Evolutionary conservation across 1,284 basidiomycete genomes (phyloP), one percentile per base, ranked within the genome.

Genomic region (Cerrena zonata): DNA sequence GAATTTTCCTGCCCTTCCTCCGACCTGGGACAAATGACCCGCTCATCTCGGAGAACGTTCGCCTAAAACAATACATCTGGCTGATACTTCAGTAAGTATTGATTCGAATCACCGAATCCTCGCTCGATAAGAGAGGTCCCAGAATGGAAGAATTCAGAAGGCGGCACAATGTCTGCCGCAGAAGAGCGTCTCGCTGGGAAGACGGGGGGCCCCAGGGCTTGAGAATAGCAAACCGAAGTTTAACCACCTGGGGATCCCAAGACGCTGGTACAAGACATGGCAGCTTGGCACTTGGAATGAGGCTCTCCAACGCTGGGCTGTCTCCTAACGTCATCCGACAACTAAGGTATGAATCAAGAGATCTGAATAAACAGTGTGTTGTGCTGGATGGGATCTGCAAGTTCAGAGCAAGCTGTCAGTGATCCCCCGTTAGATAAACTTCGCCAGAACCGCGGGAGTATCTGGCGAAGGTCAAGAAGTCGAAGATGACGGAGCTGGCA

Each of bases 361-460:
- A n/a, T n/a, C n/a, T n/a, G n/a, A n/a, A n/a, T n/a, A n/a, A n/a
- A n/a, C n/a, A n/a, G n/a, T n/a, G n/a, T n/a, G n/a, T n/a, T n/a
- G n/a, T n/a, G n/a, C n/a, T n/a, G n/a, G n/a, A n/a, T n/a, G n/a
- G n/a, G n/a, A n/a, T n/a, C n/a, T n/a, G n/a, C n/a, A n/a, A n/a
- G n/a, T n/a, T n/a, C n/a, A n/a, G n/a, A n/a, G n/a, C n/a, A n/a
- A n/a, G n/a, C n/a, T n/a, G n/a, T n/a, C n/a, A 34, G 24, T 42
- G 22, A 5, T 10, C 41, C 19, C 5, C 24, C 21, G 13, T 24
- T 19, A 42, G 41, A 42, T 42, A 42, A 42, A 42, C 41, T 42
- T 42, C 41, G 41, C 41, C 23, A 23, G 41, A 42, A 42, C 41
- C 22, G 41, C 41, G 41, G 41, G 41, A 42, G 22, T 23, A 23